Evolutionary conservation across 768 basidiomycete species (phyloP), one percentile per base, ranked within the genome.

Genomic region (Boletellus ananas): DNA sequence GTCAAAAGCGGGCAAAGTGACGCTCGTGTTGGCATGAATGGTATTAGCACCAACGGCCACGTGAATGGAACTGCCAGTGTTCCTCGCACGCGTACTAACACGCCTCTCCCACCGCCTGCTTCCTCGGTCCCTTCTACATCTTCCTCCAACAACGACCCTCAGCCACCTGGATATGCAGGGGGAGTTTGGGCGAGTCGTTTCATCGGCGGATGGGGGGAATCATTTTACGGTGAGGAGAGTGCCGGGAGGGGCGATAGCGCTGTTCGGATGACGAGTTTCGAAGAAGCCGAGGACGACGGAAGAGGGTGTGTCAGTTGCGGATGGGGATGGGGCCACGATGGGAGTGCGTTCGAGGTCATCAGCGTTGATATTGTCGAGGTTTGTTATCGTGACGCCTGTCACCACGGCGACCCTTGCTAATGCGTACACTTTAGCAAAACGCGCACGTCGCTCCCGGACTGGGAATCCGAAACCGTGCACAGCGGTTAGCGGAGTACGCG

Each of bases 251-350:
- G 55, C 37, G 63, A 65, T 33, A 56, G 43, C 34, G 54, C 50
- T 25, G 31, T 29, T 20, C 67, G 51, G 51, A 71, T 57, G 64
- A 59, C 56, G 38, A 60, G 51, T 42, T 68, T 61, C 54, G 62
- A 73, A 59, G 67, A 65, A 51, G 69, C 64, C 8, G 76, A 77
- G 34, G 80, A 85, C 51, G 84, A 85, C 57, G 83, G 83, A 23
- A 67, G 83, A 41, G 72, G 75, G 10, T 66, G 86, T 57, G 70
- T 76, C n/a, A 86, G 84, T 64, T 83, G 79, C 9, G 79, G 79
- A 0, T 88, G 87, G 88, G 86, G 87, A n/a, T 80, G 78, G 55
- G 81, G 83, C 2, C 88, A 89, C 55, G 87, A 88, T 53, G 88
- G 87, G 21, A 81, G 83, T 58, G 85, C 83, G 21, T 76, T 88